Base-by-base conservation (phyloP, 2,329 filamentous ascomycete species). In the Neospermospora avenae region DNA sequence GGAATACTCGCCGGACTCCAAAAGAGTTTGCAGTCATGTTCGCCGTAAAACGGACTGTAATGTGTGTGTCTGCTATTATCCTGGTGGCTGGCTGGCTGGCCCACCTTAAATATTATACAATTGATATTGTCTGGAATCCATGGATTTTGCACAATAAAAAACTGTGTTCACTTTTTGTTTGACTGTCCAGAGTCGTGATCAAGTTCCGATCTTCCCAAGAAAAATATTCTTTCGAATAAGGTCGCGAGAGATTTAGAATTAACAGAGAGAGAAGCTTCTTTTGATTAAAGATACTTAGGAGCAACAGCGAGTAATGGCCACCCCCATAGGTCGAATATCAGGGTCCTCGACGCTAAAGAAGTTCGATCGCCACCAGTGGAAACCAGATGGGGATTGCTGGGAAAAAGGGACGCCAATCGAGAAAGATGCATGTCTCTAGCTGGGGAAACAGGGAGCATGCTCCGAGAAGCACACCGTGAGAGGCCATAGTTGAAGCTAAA, bases 341-440 rank as follows among this genome's bases (percentile, higher is more conserved):
- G 46, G 46, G 46, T 49, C 46, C 28, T 20, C n/a, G 46, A 35
- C 46, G 46, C 46, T 49, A 49, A 34, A 34, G 11, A 16, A n/a
- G 46, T 28, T n/a, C 46, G 46, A 49, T 49, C 46, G n/a, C 46
- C 46, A 49, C 14, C 16, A 34, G 25, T 31, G 28, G 28, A 49
- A 49, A 49, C 46, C 46, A 49, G 46, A 49, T 49, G 46, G 46
- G 46, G 13, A 34, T 49, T 49, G 46, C 46, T 49, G 46, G 45
- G n/a, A 25, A 49, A 35, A 25, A 18, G 46, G 46, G 46, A 49
- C 28, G 46, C 25, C 6, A 20, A 49, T 49, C 46, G 46, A 49
- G 28, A 49, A 49, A 35, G 46, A 25, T 24, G 46, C 28, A 49
- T 49, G 25, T 49, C 46, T 14, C 28, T 18, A 34, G 45, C 45